These are phyloP conservation scores for Keqinozyma sinolaborantium DNA, from an alignment of 1,139 yeast species.

Conservation along the genomic window DNA sequence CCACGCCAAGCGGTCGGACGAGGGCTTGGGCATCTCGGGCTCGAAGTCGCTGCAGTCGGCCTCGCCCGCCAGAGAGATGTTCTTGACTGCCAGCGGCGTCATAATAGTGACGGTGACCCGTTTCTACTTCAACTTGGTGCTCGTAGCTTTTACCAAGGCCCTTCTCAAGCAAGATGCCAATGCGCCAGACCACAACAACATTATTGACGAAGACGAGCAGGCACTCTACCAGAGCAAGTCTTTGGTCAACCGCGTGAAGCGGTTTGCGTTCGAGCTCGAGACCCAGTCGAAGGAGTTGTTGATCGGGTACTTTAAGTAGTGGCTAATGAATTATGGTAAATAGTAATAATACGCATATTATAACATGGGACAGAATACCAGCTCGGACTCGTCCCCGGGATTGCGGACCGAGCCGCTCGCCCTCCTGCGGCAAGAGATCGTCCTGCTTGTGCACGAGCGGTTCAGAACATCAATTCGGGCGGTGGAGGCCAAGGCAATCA, in stretches of 20 bases:
- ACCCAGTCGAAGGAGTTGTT: slow-evolving; percentile 27
- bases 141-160: slow-evolving; percentile 56
- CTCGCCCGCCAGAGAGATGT: slow-evolving; percentile 66
- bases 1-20: slow-evolving; percentile 5
- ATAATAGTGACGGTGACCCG: slow-evolving; percentile 51
- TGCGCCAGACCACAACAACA: slow-evolving; percentile 13
- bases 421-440: slow-evolving; percentile 16
- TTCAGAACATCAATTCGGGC: slow-evolving; percentile 18
- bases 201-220: slow-evolving; percentile 24
- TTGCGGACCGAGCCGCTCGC: slow-evolving; percentile 9
- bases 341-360: not conserved
- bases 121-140: slow-evolving; percentile 62
- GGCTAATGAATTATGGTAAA: not conserved
- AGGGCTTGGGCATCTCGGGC: slow-evolving; percentile 10
- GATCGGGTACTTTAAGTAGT: slow-evolving; percentile 17
- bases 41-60: slow-evolving; percentile 50
- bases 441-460: slow-evolving; percentile 17
- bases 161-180: slow-evolving; percentile 32
- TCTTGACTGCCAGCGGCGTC: slow-evolving; percentile 59
- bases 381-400: slow-evolving; percentile 8
- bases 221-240: slow-evolving; percentile 20
- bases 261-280: slow-evolving; percentile 25
- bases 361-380: slow-evolving; percentile 18
- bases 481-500: slow-evolving; percentile 21
- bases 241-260: slow-evolving; percentile 17